Conservation (phyloP, 202 grass and related monocot genomes). For the Saccharum hybrid region DNA sequence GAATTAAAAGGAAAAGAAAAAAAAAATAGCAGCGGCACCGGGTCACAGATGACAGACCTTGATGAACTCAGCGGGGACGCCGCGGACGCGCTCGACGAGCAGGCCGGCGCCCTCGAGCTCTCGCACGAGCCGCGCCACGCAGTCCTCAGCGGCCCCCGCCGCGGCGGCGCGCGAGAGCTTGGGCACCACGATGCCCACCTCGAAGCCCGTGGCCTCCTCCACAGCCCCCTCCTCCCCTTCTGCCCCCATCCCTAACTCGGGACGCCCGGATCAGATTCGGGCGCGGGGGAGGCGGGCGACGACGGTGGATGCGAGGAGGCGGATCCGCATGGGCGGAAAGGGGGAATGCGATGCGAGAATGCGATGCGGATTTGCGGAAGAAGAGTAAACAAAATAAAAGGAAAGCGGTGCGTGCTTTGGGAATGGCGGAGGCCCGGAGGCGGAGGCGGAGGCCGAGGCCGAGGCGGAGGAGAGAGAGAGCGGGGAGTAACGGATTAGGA, state of each 20-base stretch:
- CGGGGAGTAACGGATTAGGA: slow-evolving; percentile 48
- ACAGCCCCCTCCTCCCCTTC: background rate
- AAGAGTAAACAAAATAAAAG: slow-evolving; percentile 21
- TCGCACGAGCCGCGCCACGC: slow-evolving; percentile 63
- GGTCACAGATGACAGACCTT: slow-evolving; percentile 50
- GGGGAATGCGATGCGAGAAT: background rate
- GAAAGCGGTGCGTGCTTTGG: slow-evolving; percentile 2
- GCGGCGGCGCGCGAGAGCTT: slow-evolving; percentile 57
- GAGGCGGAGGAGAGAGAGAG: too few relatives aligned
- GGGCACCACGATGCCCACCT: slow-evolving; percentile 80
- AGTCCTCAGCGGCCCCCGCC: slow-evolving; percentile 43
- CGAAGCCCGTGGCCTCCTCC: slow-evolving; percentile 68
- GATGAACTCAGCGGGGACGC: slow-evolving; percentile 88
- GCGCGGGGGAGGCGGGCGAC: too few relatives aligned
- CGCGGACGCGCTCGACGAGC: slow-evolving; percentile 74
- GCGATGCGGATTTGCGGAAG: background rate
- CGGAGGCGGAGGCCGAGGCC: too few relatives aligned
- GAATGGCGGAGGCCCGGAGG: slow-evolving; percentile 63
- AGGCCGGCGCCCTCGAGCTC: slow-evolving; percentile 75
- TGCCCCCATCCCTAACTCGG: background rate
- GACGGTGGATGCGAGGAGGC: slow-evolving; percentile 15
- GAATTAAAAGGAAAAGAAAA: background rate
- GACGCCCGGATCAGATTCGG: slow-evolving; percentile 23
- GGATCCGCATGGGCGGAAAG: slow-evolving; percentile 51
- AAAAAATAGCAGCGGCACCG: background rate